phyloP scores from a whole-genome alignment of 179 eudicot genomes.

The Beta macrorhiza region DNA sequence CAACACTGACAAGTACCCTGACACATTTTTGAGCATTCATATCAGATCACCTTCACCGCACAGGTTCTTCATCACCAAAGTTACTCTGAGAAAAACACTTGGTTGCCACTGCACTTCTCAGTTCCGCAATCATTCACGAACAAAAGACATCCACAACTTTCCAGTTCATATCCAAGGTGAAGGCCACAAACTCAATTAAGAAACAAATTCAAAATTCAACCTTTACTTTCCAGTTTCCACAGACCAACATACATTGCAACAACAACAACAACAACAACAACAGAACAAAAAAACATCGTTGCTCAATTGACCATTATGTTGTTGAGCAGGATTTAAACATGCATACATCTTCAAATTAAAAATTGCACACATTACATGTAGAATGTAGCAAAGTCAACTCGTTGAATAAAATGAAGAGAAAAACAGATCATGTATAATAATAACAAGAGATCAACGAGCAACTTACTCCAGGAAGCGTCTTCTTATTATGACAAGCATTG shows the following conservation, averaged over 20 bases:
- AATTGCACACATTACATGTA: too few species aligned
- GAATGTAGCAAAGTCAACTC: too few species aligned
- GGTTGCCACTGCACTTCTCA: not conserved
- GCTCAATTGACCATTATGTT: too few species aligned
- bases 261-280: not conserved
- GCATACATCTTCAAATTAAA: too few species aligned
- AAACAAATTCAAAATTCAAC: not conserved
- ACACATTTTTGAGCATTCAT: not conserved
- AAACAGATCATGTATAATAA: not conserved
- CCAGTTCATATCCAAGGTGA: not conserved
- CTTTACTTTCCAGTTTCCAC: not conserved
- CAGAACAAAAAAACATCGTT: not conserved
- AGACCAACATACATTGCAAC: not conserved
- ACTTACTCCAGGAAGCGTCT: conserved; percentile 53
- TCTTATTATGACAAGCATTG: conserved; percentile 20
- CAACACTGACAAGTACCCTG: not conserved
- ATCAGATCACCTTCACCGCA: not conserved
- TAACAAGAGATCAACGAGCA: conserved; percentile 18
- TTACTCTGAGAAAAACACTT: not conserved
- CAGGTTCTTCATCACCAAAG: not conserved
- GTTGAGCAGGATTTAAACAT: too few species aligned
- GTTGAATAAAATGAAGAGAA: conserved; percentile 3
- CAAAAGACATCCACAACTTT: not conserved
- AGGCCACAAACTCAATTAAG: not conserved
- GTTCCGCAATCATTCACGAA: not conserved